Evolutionary conservation across 768 basidiomycete species (phyloP).

Genomic region (Hemileccinum impolitum): DNA sequence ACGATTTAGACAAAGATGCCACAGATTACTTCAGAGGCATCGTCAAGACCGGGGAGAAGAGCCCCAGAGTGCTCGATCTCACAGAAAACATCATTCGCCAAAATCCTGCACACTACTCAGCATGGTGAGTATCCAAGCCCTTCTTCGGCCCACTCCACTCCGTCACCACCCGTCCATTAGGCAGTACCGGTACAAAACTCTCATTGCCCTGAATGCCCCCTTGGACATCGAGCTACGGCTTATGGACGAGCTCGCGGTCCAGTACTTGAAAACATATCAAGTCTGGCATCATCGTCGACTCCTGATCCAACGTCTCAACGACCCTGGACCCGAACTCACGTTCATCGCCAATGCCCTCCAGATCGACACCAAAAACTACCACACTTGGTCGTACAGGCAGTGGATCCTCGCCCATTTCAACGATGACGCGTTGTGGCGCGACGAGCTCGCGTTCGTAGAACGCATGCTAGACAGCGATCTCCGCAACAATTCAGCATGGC

Average conservation of each 20-base stretch:
- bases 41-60: constrained; percentile 73
- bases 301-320: constrained; percentile 54
- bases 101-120: constrained; percentile 96
- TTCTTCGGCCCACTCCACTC: neutral
- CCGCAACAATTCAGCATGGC: constrained; percentile 97
- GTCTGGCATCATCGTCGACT: constrained; percentile 94
- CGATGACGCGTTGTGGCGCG: constrained; percentile 63
- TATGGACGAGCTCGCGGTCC: constrained; percentile 84
- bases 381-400: constrained; percentile 98
- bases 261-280: constrained; percentile 92
- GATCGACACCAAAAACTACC: constrained; percentile 93
- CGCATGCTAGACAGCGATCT: constrained; percentile 69
- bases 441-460: constrained; percentile 76
- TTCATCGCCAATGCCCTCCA: constrained; percentile 75
- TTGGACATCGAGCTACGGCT: constrained; percentile 76
- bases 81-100: constrained; percentile 86
- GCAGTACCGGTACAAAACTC: constrained; percentile 93
- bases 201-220: constrained; percentile 61
- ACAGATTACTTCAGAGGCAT: constrained; percentile 91
- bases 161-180: constrained; percentile 37
- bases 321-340: constrained; percentile 64
- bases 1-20: constrained; percentile 76
- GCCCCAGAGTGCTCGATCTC: constrained; percentile 74
- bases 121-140: constrained; percentile 60
- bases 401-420: constrained; percentile 89